phyloP scores from a whole-genome alignment of 176 grass and related monocot species.

The Urochloa ruziziensis region DNA sequence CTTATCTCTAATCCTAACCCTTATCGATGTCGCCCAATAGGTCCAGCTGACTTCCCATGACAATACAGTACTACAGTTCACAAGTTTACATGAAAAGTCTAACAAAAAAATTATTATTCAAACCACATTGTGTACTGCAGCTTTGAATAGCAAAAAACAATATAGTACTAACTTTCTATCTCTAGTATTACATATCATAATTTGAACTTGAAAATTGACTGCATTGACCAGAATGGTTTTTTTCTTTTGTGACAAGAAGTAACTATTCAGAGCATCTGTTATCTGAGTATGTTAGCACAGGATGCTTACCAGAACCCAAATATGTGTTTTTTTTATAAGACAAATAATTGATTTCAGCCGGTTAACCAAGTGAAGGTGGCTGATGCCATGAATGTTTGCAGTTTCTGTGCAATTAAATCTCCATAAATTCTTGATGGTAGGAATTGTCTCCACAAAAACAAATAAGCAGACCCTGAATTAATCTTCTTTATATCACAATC shows the following conservation, averaged over 20 bases:
- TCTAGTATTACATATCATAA: not conserved
- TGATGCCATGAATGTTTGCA: not conserved
- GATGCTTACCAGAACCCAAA: conserved; percentile 5
- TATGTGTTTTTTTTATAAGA: not conserved
- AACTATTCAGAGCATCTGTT: not conserved
- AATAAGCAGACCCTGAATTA: not conserved
- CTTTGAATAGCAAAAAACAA: not conserved
- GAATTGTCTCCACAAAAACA: not conserved
- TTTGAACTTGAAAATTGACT: conserved; percentile 1
- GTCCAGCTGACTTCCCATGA: too few relatives aligned
- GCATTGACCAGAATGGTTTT: not conserved
- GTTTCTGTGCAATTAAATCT: conserved; percentile 2
- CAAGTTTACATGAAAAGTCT: not conserved
- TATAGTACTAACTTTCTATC: conserved; percentile 1
- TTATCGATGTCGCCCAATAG: too few relatives aligned
- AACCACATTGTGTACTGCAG: not conserved
- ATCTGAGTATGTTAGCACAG: conserved; percentile 4
- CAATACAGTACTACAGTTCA: not conserved
- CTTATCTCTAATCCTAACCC: too few relatives aligned
- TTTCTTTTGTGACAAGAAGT: not conserved
- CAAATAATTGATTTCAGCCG: not conserved
- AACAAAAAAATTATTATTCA: not conserved
- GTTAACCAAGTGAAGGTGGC: not conserved
- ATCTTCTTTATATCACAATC: not conserved
- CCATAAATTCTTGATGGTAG: not conserved